Conservation (phyloP, 306 rosid genomes). For the Malus fusca region DNA sequence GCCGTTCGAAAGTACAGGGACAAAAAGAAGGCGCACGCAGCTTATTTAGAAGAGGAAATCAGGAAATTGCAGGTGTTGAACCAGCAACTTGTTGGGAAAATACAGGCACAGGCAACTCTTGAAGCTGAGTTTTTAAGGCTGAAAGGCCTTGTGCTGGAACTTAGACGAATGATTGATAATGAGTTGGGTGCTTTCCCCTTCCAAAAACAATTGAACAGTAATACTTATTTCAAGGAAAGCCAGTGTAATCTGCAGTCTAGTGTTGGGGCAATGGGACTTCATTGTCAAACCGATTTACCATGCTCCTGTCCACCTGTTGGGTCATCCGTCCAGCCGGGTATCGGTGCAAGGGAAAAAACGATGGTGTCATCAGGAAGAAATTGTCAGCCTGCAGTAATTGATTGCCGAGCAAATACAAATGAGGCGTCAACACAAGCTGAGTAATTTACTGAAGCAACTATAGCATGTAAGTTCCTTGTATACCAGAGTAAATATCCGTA, state of each 20-base stretch:
- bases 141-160: constrained; percentile 36
- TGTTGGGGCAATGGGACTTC: constrained; percentile 6
- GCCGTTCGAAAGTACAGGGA: constrained; percentile 71
- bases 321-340: constrained; percentile 26
- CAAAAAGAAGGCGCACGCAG: constrained; percentile 63
- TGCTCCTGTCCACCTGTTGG: constrained; percentile 33
- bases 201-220: constrained; percentile 19
- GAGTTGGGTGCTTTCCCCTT: constrained; percentile 43
- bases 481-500: background rate
- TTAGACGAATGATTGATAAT: constrained; percentile 44
- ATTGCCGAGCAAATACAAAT: constrained; percentile 27
- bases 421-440: constrained; percentile 26
- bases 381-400: constrained; percentile 22
- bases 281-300: constrained; percentile 26
- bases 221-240: constrained; percentile 18
- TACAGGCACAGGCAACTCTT: constrained; percentile 47
- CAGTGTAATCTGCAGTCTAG: constrained; percentile 17
- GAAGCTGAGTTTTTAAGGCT: constrained; percentile 49
- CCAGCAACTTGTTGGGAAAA: constrained; percentile 44
- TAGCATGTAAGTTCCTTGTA: constrained; percentile 22
- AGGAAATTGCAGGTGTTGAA: constrained; percentile 44
- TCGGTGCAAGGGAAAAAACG: constrained; percentile 14
- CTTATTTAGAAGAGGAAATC: constrained; percentile 59
- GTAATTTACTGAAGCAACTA: background rate
- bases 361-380: constrained; percentile 16